Conservation (phyloP, 805 yeast species). For the Geotrichum ghanense region DNA sequence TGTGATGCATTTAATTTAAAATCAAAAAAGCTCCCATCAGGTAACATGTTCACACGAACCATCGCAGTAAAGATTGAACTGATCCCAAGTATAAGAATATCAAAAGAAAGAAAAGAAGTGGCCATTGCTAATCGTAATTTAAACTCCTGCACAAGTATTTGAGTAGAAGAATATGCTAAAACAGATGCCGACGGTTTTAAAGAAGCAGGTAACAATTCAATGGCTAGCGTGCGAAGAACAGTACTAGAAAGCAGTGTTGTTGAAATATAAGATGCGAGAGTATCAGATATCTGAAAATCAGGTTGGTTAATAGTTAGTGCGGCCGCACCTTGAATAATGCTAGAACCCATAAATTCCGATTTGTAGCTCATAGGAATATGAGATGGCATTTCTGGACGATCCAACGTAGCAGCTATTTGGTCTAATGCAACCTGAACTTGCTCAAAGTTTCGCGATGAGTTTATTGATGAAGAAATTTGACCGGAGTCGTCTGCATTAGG, state of each 20-base stretch:
- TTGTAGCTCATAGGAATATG: neutral
- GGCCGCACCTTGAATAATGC: neutral
- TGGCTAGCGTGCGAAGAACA: neutral
- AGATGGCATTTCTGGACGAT: neutral
- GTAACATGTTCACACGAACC: neutral
- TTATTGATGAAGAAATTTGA: neutral
- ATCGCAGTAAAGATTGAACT: neutral
- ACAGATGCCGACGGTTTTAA: neutral
- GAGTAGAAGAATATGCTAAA: neutral
- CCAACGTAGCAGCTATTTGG: neutral
- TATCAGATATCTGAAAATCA: neutral
- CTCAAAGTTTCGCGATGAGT: neutral
- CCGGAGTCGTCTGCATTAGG: neutral
- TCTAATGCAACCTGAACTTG: neutral
- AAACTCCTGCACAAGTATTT: neutral
- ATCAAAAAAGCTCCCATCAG: neutral
- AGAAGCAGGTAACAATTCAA: slow-evolving; percentile 1
- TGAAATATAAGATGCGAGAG: neutral
- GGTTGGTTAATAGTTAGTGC: neutral
- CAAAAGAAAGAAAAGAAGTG: neutral
- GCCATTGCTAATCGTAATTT: neutral
- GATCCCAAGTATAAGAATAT: neutral
- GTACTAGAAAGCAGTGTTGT: neutral
- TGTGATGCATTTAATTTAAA: too few relatives aligned
- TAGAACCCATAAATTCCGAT: neutral